A percentile compares a stretch with the other conserved stretches of the same genome.
Conservation (phyloP, 768 basidiomycete species). For the Suillus paluster region DNA sequence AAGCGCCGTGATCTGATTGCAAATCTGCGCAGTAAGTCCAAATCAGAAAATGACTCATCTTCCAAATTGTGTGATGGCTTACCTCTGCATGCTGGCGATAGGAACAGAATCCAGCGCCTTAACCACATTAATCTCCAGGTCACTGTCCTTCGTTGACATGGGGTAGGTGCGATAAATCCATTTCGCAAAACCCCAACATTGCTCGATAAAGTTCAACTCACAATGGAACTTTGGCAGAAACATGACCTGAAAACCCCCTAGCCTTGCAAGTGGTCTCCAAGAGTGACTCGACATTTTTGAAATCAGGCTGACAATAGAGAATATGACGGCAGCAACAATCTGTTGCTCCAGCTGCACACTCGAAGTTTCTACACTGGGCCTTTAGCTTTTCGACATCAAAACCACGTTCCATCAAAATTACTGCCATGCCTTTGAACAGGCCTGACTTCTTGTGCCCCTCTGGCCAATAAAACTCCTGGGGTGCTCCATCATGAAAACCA, state of each 20-base stretch:
- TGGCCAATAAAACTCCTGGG: constrained; percentile 38
- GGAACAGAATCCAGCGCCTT: constrained; percentile 33
- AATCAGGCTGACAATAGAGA: constrained; percentile 34
- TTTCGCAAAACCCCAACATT: constrained; percentile 39
- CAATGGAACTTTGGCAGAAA: constrained; percentile 38
- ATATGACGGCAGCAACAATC: constrained; percentile 35
- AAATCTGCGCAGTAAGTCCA: constrained; percentile 15
- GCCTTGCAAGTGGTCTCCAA: constrained; percentile 24
- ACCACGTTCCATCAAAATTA: constrained; percentile 27
- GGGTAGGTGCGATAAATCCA: constrained; percentile 31
- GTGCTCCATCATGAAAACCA: constrained; percentile 25
- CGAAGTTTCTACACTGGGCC: constrained; percentile 38
- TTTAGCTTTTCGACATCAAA: constrained; percentile 16
- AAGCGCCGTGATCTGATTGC: constrained; percentile 18
- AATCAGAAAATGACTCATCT: constrained; percentile 21
- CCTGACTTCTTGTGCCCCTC: constrained; percentile 28
- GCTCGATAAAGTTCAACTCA: constrained; percentile 36
- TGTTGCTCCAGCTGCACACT: constrained; percentile 26
- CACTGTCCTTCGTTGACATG: constrained; percentile 33
- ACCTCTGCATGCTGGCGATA: constrained; percentile 22
- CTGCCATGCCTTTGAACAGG: constrained; percentile 24
- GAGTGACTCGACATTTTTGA: constrained; percentile 25
- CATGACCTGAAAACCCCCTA: constrained; percentile 25
- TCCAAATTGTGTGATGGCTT: neutral
- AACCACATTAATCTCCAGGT: constrained; percentile 37